These are phyloP conservation scores for Lyophyllum decastes DNA, from an alignment of 768 basidiomycete species.

Conservation along the genomic window DNA sequence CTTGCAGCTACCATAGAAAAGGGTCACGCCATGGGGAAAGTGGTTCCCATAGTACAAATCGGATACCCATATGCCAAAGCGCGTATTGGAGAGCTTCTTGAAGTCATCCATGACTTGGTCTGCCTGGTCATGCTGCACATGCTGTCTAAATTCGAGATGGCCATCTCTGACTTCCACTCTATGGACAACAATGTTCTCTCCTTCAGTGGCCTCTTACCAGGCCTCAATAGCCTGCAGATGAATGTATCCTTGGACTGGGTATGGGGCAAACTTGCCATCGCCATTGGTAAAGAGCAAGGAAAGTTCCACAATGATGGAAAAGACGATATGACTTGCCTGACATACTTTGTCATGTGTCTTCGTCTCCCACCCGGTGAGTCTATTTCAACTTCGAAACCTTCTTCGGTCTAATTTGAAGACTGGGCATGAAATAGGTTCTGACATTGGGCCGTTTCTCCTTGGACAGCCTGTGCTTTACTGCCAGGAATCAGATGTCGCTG, in stretches of 20 bases:
- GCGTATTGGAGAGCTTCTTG: background rate
- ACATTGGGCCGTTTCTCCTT: background rate
- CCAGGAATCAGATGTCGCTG: background rate
- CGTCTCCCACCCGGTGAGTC: no score
- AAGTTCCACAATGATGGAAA: background rate
- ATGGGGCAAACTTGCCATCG: no score
- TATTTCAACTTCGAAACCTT: no score
- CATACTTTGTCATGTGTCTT: background rate
- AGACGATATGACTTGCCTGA: background rate
- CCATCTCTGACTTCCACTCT: background rate
- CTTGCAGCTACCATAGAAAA: background rate
- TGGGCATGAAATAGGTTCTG: background rate
- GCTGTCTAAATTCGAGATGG: constrained; percentile 3
- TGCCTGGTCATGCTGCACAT: background rate
- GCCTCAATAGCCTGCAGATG: background rate
- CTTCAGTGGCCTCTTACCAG: background rate
- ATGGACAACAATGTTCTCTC: constrained; percentile 1
- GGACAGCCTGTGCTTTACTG: background rate
- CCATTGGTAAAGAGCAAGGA: no score
- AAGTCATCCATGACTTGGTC: background rate
- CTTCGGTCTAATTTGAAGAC: no score
- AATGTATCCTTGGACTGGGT: background rate
- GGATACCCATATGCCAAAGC: background rate
- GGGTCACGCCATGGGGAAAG: background rate
- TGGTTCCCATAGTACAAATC: background rate